Evolutionary conservation across 2,329 filamentous ascomycete genomes (phyloP), one percentile per base, ranked within the genome.

Genomic region (Macroventuria anomochaeta): DNA sequence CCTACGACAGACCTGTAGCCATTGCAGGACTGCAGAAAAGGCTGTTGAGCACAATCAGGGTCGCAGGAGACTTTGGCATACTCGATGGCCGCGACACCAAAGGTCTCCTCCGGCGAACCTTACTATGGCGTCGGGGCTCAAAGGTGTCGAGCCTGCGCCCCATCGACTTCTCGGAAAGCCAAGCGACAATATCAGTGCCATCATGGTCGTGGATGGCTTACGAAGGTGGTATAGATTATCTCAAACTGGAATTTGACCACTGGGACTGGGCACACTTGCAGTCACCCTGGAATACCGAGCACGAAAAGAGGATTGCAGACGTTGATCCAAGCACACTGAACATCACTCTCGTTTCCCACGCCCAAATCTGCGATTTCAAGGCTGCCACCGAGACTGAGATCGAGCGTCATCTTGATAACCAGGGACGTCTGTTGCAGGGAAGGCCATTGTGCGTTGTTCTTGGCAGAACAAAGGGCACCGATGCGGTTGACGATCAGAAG

Each of bases 1-100:
- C 18, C 1, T 15, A 42, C 0, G 74, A 77, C 34, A 61, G 72
- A 0, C 67, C 73, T 0, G 28, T 71, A 3, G 74, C 71, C 0
- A 70, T 76, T 1, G 56, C 55, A 0, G 74, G 72, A 0, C 61
- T 77, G 0, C 63, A 75, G 38, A 64, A 63, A 7, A 63, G 73
- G 0, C 50, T 76, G 2, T 43, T 65, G 2, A 25, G 18, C 0
- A 58, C 59, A 1, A 59, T 75, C 8, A 13, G 33, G 33, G 33
- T 36, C 4, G 7, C 18, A 37, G 18, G 34, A 21, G 34, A 5
- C 34, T 37, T 23, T n/a, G 34, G 34, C 18, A 23, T 37, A 7
- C 18, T 37, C 12, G 34, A 37, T 36, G 33, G 18, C 5, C 8
- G 33, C 33, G 33, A 36, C 17, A 36, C 18, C 33, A 20, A 21